Evolutionary conservation across 2,329 filamentous ascomycete genomes (phyloP).

Genomic region (Fusarium tricinctum): DNA sequence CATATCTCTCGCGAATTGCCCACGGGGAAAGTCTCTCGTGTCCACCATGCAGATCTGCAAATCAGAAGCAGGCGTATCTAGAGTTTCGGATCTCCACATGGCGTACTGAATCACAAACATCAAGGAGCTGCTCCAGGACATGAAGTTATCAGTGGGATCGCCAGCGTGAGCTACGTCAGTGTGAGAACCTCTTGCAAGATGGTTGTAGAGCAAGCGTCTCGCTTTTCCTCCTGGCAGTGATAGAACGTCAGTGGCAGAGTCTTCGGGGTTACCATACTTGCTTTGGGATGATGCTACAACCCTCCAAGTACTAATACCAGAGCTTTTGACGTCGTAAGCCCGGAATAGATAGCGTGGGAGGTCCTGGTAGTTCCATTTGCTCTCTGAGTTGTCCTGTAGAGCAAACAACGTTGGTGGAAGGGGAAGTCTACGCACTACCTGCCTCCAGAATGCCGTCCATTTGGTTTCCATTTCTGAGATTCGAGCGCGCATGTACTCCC

Average conservation of each 20-base stretch:
- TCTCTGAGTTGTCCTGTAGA: rapidly evolving
- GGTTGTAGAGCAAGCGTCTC: not conserved
- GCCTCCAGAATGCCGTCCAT: not conserved
- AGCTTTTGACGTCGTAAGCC: not conserved
- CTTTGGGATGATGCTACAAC: not conserved
- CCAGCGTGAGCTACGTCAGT: no score
- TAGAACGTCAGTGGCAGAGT: not conserved
- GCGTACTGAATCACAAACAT: not conserved
- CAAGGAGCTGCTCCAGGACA: slow-evolving; percentile 1
- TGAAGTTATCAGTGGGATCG: rapidly evolving
- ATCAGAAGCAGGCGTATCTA: not conserved
- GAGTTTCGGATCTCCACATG: not conserved
- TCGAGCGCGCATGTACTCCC: not conserved
- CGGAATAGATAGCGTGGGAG: not conserved
- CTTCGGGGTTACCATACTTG: not conserved
- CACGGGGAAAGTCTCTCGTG: not conserved
- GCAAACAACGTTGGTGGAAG: not conserved
- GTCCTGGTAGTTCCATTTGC: not conserved
- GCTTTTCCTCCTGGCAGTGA: rapidly evolving
- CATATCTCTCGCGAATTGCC: not conserved
- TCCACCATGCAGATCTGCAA: not conserved
- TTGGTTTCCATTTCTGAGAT: not conserved
- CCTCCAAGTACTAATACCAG: rapidly evolving
- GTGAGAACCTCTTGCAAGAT: no score
- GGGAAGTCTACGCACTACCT: not conserved